Conservation (phyloP, 2,329 filamentous ascomycete species). For the Sporothrix mexicana region DNA sequence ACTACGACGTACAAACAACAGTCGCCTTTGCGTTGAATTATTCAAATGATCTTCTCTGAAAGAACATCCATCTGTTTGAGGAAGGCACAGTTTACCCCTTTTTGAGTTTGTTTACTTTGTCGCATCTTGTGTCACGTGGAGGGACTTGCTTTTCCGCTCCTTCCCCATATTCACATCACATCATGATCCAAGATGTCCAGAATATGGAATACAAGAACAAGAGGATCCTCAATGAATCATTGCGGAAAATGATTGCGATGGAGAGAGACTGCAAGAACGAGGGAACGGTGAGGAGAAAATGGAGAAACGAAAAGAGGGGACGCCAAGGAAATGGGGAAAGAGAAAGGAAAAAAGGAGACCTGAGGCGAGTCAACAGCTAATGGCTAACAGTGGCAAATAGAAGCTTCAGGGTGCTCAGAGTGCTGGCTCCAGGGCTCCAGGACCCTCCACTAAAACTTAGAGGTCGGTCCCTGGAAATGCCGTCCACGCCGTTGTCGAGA, state of each 20-base stretch:
- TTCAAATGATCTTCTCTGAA: neutral
- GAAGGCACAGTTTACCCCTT: neutral
- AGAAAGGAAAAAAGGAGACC: neutral
- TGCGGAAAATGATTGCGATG: neutral
- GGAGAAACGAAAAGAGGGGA: neutral
- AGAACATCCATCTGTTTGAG: neutral
- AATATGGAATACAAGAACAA: neutral
- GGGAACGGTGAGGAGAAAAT: neutral
- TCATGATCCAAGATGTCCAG: too few relatives aligned
- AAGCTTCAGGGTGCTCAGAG: neutral
- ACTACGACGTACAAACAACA: too few relatives aligned
- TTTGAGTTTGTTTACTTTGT: neutral
- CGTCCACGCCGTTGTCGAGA: neutral
- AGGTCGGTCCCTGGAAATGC: too few relatives aligned
- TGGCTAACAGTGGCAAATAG: neutral
- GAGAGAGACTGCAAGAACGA: neutral
- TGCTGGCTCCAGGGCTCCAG: neutral
- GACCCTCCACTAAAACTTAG: neutral
- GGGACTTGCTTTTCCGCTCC: neutral
- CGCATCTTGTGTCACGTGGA: neutral
- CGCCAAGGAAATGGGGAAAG: neutral
- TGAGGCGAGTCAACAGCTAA: neutral
- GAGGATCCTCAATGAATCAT: neutral
- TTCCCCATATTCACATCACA: neutral
- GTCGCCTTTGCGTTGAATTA: neutral